These are phyloP conservation scores for Blepharisma stoltei DNA, from an alignment of 73 alveolate genomes.

Conservation along the genomic window DNA sequence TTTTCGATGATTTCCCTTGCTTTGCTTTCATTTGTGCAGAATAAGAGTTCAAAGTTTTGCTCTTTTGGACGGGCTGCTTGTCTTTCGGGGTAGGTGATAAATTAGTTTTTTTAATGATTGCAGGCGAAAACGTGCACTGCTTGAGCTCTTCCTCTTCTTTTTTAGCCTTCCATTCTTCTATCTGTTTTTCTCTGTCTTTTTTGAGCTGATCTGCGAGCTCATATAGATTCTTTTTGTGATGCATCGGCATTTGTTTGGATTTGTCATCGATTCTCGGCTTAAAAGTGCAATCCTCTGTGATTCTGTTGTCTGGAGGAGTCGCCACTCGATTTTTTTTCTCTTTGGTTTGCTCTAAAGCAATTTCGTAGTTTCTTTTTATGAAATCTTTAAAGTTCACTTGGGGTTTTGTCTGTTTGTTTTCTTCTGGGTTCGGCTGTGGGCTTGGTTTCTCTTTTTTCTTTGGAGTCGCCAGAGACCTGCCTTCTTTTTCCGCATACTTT, in stretches of 20 bases:
- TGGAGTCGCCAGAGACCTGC: not conserved
- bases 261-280: not conserved
- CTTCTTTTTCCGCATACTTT: slow-evolving; percentile 25
- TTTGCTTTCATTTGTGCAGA: too few species aligned
- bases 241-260: not conserved
- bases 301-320: not conserved
- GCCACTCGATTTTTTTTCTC: not conserved
- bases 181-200: not conserved
- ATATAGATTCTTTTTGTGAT: not conserved
- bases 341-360: not conserved
- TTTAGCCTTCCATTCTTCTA: not conserved
- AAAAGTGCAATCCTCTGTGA: slow-evolving; percentile 8
- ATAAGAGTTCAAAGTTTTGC: too few species aligned
- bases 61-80: too few species aligned
- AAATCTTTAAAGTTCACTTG: not conserved
- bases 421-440: slow-evolving; percentile 24
- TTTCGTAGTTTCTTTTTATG: slow-evolving; percentile 3
- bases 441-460: not conserved
- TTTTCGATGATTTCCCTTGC: too few species aligned
- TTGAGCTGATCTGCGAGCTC: not conserved
- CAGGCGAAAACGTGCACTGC: slow-evolving; percentile 31
- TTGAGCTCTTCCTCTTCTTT: slow-evolving; percentile 28
- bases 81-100: too few species aligned
- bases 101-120: not conserved
- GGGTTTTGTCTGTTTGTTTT: not conserved